phyloP scores from a whole-genome alignment of 2,329 filamentous ascomycete genomes.

The Byssochlamys sp. region DNA sequence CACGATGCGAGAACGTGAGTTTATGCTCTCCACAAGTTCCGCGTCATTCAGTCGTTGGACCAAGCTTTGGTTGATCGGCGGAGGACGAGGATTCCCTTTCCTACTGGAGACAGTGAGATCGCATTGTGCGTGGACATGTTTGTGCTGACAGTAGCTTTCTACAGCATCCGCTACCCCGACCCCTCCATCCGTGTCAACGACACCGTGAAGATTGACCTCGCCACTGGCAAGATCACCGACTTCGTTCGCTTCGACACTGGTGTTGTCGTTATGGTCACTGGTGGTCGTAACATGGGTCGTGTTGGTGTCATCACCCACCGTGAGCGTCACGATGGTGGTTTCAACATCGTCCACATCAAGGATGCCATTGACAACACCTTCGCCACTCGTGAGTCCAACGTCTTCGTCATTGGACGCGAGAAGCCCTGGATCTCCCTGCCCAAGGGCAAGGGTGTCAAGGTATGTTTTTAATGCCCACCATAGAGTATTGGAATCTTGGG shows the following conservation, averaged over 20 bases:
- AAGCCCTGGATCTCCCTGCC: constrained; percentile 99
- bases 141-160: constrained; percentile 22
- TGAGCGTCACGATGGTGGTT: constrained; percentile 99
- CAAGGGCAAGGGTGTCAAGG: constrained; percentile 99
- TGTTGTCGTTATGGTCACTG: constrained; percentile 94
- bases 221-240: constrained; percentile 94
- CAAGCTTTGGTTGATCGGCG: constrained; percentile 76
- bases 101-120: constrained; percentile 26
- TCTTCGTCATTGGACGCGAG: constrained; percentile 96
- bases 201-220: constrained; percentile 96
- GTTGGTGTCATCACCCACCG: constrained; percentile 99
- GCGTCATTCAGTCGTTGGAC: constrained; percentile 99
- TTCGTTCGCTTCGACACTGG: constrained; percentile 99
- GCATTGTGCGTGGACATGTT: constrained; percentile 11
- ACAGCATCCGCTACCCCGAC: constrained; percentile 97
- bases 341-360: constrained; percentile 99
- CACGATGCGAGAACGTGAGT: constrained; percentile 99
- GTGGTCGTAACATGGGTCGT: constrained; percentile 99
- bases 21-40: constrained; percentile 48
- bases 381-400: constrained; percentile 97
- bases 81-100: constrained; percentile 24
- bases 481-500: not conserved
- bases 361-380: constrained; percentile 99
- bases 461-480: constrained; percentile 21
- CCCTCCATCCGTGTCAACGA: constrained; percentile 99